Evolutionary conservation across 1,139 yeast species (phyloP).

Genomic region (Yamadazyma oceani): DNA sequence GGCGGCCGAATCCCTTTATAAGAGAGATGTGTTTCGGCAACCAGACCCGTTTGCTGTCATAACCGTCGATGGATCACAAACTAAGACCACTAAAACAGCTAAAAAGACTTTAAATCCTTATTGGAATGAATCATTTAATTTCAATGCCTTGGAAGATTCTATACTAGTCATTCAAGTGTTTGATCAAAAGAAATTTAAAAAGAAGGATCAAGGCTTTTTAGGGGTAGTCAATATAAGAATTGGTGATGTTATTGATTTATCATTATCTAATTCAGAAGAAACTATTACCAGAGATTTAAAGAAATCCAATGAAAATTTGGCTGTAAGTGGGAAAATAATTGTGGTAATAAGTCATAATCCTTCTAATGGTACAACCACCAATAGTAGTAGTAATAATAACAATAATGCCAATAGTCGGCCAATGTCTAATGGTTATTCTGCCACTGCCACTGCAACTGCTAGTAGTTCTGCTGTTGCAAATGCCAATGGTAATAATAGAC

Average conservation of each 20-base stretch:
- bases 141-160: slow-evolving; percentile 77
- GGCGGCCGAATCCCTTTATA: slow-evolving; percentile 94
- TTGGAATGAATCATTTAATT: slow-evolving; percentile 91
- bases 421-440: slow-evolving; percentile 7
- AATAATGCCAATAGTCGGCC: slow-evolving; percentile 11
- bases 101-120: slow-evolving; percentile 94
- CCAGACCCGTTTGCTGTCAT: slow-evolving; percentile 98
- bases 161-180: slow-evolving; percentile 91
- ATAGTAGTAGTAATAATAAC: slow-evolving; percentile 5
- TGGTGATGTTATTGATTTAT: slow-evolving; percentile 83
- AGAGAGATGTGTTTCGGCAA: slow-evolving; percentile 89
- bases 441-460: slow-evolving; percentile 11
- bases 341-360: slow-evolving; percentile 59
- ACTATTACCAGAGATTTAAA: slow-evolving; percentile 92
- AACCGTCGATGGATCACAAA: slow-evolving; percentile 95
- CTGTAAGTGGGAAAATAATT: slow-evolving; percentile 89
- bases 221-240: slow-evolving; percentile 93
- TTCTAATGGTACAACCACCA: slow-evolving; percentile 12
- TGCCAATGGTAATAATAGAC: slow-evolving; percentile 41
- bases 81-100: slow-evolving; percentile 91
- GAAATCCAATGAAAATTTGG: slow-evolving; percentile 85
- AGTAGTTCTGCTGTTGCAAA: slow-evolving; percentile 21
- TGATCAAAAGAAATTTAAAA: slow-evolving; percentile 95
- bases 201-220: slow-evolving; percentile 97
- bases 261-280: slow-evolving; percentile 61